phyloP scores from a whole-genome alignment of 495 filamentous ascomycete genomes.

The Neurospora sp. region DNA sequence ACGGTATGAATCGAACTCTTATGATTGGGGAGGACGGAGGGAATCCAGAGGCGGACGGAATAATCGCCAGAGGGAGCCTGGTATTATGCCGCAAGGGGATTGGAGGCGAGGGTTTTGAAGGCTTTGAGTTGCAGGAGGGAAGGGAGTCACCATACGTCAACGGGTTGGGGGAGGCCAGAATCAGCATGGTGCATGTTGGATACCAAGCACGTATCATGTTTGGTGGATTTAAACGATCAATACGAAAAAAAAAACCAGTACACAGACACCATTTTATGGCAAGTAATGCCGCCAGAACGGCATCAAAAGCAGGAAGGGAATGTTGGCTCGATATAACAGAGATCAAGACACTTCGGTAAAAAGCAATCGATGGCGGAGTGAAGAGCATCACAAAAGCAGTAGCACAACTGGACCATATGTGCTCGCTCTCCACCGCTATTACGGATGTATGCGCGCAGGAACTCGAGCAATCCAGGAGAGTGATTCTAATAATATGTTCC shows the following conservation, averaged over 20 bases:
- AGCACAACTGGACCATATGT: neutral
- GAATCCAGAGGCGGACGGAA: slow-evolving; percentile 15
- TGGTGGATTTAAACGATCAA: neutral
- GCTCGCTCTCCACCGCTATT: neutral
- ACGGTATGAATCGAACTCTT: neutral
- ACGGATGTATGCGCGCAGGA: neutral
- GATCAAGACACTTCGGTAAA: neutral
- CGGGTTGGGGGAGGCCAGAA: neutral
- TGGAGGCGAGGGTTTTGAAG: slow-evolving; percentile 41
- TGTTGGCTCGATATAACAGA: no score
- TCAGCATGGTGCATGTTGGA: neutral
- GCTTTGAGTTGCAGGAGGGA: neutral
- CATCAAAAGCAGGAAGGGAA: no score
- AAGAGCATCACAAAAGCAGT: neutral
- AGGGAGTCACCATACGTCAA: neutral
- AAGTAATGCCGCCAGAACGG: no score
- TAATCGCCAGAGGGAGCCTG: neutral
- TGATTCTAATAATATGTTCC: neutral
- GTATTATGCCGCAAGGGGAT: slow-evolving; percentile 39
- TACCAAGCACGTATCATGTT: neutral
- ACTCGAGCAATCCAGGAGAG: neutral
- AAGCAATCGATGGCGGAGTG: neutral
- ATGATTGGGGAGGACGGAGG: neutral
- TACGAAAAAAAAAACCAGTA: no score
- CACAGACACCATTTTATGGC: no score